Conservation (phyloP, 805 yeast species). For the Candida michaelii region DNA sequence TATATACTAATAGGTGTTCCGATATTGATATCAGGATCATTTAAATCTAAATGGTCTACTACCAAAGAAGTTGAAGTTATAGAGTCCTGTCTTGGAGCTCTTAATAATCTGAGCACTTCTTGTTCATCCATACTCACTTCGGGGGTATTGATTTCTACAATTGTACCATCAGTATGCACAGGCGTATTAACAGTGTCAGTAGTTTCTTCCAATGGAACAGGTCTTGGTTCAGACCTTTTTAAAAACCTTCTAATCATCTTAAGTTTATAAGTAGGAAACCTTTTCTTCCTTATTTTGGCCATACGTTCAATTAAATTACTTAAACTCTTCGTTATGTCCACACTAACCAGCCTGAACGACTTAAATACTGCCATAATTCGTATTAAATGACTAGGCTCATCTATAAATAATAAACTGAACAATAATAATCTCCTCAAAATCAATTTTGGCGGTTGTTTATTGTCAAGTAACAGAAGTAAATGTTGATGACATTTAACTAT, state of each 20-base stretch:
- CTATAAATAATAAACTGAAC: constrained; percentile 21
- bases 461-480: constrained; percentile 6
- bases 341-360: constrained; percentile 19
- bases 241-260: constrained; percentile 3
- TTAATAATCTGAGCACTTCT: constrained; percentile 4
- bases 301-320: constrained; percentile 26
- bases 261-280: constrained; percentile 4
- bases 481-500: constrained; percentile 5
- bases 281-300: constrained; percentile 9
- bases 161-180: too few relatives aligned
- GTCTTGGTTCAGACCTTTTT: background rate
- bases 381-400: constrained; percentile 16
- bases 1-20: constrained; percentile 11
- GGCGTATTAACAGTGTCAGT: too few relatives aligned
- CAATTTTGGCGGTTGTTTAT: constrained; percentile 28
- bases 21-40: constrained; percentile 9
- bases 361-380: constrained; percentile 20
- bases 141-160: background rate
- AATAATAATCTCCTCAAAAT: constrained; percentile 27
- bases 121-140: constrained; percentile 7
- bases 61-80: background rate
- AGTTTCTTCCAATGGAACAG: too few relatives aligned
- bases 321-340: constrained; percentile 17
- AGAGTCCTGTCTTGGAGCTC: constrained; percentile 4
- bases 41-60: constrained; percentile 3